Base-by-base conservation (phyloP, 768 basidiomycete genomes). In the Hygrocybe punicea region DNA sequence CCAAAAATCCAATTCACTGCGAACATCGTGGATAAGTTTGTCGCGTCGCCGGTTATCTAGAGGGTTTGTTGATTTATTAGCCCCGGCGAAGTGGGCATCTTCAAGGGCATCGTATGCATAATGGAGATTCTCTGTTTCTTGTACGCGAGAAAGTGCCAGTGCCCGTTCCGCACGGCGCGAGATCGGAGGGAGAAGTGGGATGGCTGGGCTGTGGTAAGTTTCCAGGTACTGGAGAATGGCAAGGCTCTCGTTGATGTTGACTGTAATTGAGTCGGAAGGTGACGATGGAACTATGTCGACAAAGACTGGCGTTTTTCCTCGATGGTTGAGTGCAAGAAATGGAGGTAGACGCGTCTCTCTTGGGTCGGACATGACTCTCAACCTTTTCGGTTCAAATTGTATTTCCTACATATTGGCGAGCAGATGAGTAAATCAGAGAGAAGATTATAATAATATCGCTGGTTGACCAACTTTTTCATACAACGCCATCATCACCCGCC, bases 141-240 rank as follows among this genome's bases (percentile, higher is more conserved):
- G 69, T 4, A 68, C 60, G 17, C 63, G 64, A 4, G 63, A 53
- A 25, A 69, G 61, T 7, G 58, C 58, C 4, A 56, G 47, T 10
- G 65, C 67, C 13, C 60, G 57, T 2, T 60, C 57, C 6, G 56
- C 49, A 10, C 62, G 63, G 36, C 64, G 23, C 4, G 57, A 50
- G 16, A 65, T 36, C 16, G 57, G 62, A 16, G 69, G 67, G n/a
- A 69, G 62, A 1, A 70, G 60, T 24, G 64, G 63, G 3, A 48
- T 34, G 34, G 59, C 54, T 25, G 57, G 53, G 7, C 53, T 58
- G 52, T 69, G 53, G 36, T 63, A 67, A 17, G 60, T 65, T 53
- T 71, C 70, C 34, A 67, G 62, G 54, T 70, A 70, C 11, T 65
- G 62, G n/a, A 71, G 63, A 36, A 70, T 70, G 25, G 70, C 69